A percentile compares a stretch with the other conserved stretches of the same genome.
Evolutionary conservation across 495 filamentous ascomycete genomes (phyloP).

Genomic region (Tetracladium marchalianum): DNA sequence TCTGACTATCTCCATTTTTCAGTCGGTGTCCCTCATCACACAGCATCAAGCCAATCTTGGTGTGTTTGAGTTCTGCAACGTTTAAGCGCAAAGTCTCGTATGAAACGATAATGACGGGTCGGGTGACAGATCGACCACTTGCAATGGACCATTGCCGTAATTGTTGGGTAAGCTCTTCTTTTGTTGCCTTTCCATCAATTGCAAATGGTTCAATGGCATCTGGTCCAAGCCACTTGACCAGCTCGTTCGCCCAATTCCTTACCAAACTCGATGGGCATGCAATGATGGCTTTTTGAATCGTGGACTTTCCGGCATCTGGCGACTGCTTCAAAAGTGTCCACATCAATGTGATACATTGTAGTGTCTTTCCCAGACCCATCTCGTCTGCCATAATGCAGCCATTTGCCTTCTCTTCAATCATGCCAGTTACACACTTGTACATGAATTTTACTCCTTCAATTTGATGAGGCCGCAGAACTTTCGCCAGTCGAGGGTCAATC

Average conservation of each 20-base stretch:
- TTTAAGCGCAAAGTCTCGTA: slow-evolving; percentile 94
- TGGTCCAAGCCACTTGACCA: slow-evolving; percentile 88
- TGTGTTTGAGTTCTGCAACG: slow-evolving; percentile 75
- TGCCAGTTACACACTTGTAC: slow-evolving; percentile 84
- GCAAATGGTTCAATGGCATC: slow-evolving; percentile 91
- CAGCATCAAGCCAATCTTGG: slow-evolving; percentile 86
- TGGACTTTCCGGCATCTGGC: slow-evolving; percentile 82
- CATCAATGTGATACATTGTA: slow-evolving; percentile 61
- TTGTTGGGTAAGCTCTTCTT: slow-evolving; percentile 82
- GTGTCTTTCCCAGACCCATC: slow-evolving; percentile 95
- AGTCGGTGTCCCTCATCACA: slow-evolving; percentile 98
- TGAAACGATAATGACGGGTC: slow-evolving; percentile 98
- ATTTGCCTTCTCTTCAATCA: slow-evolving; percentile 89
- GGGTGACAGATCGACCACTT: slow-evolving; percentile 76
- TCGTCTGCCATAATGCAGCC: slow-evolving; percentile 99
- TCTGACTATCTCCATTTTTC: slow-evolving; percentile 95
- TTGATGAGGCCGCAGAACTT: slow-evolving; percentile 92
- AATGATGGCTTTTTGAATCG: slow-evolving; percentile 96
- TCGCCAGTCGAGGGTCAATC: slow-evolving; percentile 85
- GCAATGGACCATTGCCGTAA: slow-evolving; percentile 92
- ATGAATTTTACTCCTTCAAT: slow-evolving; percentile 98
- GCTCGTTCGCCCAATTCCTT: slow-evolving; percentile 95
- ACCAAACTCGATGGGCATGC: slow-evolving; percentile 97
- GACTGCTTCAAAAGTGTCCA: slow-evolving; percentile 97
- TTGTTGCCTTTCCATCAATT: slow-evolving; percentile 91